Base-by-base conservation (phyloP, 352 stramenopile genomes). In the Phytophthora sp. region DNA sequence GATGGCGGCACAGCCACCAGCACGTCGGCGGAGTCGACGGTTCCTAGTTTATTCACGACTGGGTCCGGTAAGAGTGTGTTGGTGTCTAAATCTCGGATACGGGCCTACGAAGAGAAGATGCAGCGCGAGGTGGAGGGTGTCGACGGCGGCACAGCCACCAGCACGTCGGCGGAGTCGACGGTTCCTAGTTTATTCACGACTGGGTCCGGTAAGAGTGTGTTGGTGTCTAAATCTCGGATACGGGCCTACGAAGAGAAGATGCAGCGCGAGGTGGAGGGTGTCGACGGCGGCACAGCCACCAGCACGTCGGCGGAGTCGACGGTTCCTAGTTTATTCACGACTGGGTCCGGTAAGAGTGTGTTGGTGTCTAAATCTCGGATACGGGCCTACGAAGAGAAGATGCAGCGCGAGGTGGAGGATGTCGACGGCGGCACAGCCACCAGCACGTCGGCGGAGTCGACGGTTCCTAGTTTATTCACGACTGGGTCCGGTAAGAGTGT, bases 11-110 rank as follows among this genome's bases (percentile, higher is more conserved):
- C 23, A 16, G 36, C 20, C 20, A 47, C 39, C 20, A n/a, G 41
- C 18, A 15, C 45, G 24, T n/a, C 11, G 13, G 23, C 20, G n/a
- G 24, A 29, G 27, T 13, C 20, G 30, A 66, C 55, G 15, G 59
- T 74, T 20, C 26, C 66, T 20, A 66, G 60, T 60, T 42, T 70
- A 9, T 77, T 81, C 53, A 65, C 71, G 54, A 79, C 76, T 5
- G 65, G 63, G 12, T 77, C 57, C 20, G 76, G 73, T 6, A 62
- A 70, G 33, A 55, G 49, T n/a, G 56, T 84, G 18, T 45, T 27
- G 12, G 52, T 82, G 9, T 78, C 72, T 12, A 58, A 62, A 51
- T 58, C 64, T 12, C 65, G 62, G 26, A 16, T 84, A 21, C 47
- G 49, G 9, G 62, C 63, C n/a, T 80, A 82, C 35, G 62, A 63